Evolutionary conservation across 2,329 filamentous ascomycete genomes (phyloP).

Genomic region (Neurospora sp.): DNA sequence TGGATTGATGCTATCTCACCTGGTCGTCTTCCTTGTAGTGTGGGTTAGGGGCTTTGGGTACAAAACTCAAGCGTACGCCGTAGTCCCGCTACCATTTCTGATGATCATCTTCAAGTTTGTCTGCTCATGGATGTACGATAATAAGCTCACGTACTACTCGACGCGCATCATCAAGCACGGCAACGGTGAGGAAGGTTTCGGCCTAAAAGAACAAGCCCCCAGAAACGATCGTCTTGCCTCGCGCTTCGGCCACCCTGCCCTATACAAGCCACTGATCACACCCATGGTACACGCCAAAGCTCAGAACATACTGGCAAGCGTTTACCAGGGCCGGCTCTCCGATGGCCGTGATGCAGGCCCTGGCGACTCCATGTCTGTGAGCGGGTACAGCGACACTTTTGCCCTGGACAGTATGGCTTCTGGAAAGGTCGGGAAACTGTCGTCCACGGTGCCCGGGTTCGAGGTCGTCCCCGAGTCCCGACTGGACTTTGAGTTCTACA

Average conservation of each 20-base stretch:
- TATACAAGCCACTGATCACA: conserved; percentile 82
- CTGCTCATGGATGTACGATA: conserved; percentile 67
- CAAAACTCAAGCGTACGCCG: conserved; percentile 52
- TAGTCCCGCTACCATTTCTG: conserved; percentile 68
- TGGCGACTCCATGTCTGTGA: conserved; percentile 46
- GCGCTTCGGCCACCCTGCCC: conserved; percentile 80
- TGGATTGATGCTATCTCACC: conserved; percentile 65
- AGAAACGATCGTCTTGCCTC: conserved; percentile 62
- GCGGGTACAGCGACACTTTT: conserved; percentile 75
- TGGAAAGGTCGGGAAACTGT: conserved; percentile 38
- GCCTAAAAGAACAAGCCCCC: conserved; percentile 40
- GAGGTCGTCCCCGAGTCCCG: conserved; percentile 81
- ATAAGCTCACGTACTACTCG: conserved; percentile 71
- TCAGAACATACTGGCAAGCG: conserved; percentile 72
- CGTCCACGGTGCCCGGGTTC: conserved; percentile 55
- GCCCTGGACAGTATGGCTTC: conserved; percentile 71
- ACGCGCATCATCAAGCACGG: conserved; percentile 46
- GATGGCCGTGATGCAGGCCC: conserved; percentile 54
- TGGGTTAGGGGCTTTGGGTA: conserved; percentile 57
- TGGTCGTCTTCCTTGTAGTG: conserved; percentile 67
- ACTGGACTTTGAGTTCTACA: conserved; percentile 87
- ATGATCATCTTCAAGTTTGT: conserved; percentile 80
- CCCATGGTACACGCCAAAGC: conserved; percentile 93
- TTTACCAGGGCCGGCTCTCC: conserved; percentile 73
- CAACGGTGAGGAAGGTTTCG: conserved; percentile 33